Percentiles rank a stretch among this genome's conserved stretches.
Evolutionary conservation across 495 filamentous ascomycete species (phyloP).

Genomic region (Penicillium arizonense): DNA sequence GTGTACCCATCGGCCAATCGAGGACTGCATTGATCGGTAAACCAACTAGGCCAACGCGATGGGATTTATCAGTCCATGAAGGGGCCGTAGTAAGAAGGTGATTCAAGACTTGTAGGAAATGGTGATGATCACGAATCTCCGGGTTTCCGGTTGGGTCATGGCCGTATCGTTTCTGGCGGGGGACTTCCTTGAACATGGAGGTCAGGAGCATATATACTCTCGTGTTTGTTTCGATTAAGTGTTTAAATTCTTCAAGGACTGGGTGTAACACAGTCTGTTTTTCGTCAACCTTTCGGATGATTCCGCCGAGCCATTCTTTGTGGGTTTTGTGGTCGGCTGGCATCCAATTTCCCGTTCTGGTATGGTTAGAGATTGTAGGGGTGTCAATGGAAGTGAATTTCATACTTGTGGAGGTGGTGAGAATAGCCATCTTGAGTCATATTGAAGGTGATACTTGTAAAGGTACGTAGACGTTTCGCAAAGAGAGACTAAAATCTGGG

Average conservation of each 20-base stretch:
- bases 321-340: conserved; percentile 28
- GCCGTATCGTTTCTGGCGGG: conserved; percentile 50
- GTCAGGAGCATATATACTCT: conserved; percentile 36
- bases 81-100: conserved; percentile 61
- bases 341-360: conserved; percentile 38
- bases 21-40: conserved; percentile 67
- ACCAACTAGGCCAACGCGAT: conserved; percentile 61
- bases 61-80: conserved; percentile 52
- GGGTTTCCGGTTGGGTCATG: conserved; percentile 57
- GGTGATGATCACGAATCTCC: conserved; percentile 61
- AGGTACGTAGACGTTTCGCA: neutral
- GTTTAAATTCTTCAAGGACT: conserved; percentile 40
- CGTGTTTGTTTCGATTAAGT: conserved; percentile 45
- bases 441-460: neutral
- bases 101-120: conserved; percentile 66
- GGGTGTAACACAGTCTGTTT: conserved; percentile 27
- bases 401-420: conserved; percentile 17
- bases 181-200: conserved; percentile 68
- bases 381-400: neutral
- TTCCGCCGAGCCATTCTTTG: conserved; percentile 33
- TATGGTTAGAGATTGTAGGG: neutral
- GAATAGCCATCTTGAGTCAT: neutral
- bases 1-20: conserved; percentile 72
- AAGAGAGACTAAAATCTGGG: neutral
- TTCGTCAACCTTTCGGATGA: conserved; percentile 32